phyloP scores from a whole-genome alignment of 345 rosid genomes.

The Turnera subulata region DNA sequence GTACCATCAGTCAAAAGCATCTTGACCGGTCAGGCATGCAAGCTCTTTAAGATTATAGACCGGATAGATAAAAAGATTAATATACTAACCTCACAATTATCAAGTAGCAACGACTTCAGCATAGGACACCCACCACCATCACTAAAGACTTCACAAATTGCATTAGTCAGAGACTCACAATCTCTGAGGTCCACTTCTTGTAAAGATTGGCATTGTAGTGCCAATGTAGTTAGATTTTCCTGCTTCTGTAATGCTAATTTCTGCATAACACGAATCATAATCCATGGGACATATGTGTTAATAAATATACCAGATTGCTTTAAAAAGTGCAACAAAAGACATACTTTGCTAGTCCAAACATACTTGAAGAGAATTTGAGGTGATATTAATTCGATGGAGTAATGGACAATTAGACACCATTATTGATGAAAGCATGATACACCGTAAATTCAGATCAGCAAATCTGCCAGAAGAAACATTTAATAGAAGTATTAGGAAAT shows the following conservation, averaged over 20 bases:
- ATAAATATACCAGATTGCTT: conserved; percentile 1
- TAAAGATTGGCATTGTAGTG: conserved; percentile 71
- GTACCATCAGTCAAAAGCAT: no score
- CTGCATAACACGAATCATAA: conserved; percentile 40
- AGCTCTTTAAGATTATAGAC: neutral
- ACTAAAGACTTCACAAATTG: conserved; percentile 77
- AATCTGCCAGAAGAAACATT: conserved; percentile 39
- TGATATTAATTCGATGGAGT: conserved; percentile 67
- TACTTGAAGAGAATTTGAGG: conserved; percentile 80
- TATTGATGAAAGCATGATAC: conserved; percentile 69
- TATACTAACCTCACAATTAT: conserved; percentile 84
- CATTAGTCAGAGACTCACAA: conserved; percentile 86
- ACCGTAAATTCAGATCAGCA: conserved; percentile 73
- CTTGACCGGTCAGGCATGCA: no score
- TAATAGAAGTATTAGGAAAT: neutral
- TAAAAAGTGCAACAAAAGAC: conserved; percentile 1
- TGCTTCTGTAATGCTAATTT: conserved; percentile 86
- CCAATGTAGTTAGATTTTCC: conserved; percentile 73
- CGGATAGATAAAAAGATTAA: neutral
- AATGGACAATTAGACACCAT: conserved; percentile 83
- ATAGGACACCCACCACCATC: conserved; percentile 95
- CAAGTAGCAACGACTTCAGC: conserved; percentile 84
- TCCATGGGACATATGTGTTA: conserved; percentile 14
- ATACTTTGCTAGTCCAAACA: conserved; percentile 7
- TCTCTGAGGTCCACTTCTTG: conserved; percentile 97